Conservation (phyloP, 192 early-diverging fungal genomes). For the Phlyctochytrium arcticum region DNA sequence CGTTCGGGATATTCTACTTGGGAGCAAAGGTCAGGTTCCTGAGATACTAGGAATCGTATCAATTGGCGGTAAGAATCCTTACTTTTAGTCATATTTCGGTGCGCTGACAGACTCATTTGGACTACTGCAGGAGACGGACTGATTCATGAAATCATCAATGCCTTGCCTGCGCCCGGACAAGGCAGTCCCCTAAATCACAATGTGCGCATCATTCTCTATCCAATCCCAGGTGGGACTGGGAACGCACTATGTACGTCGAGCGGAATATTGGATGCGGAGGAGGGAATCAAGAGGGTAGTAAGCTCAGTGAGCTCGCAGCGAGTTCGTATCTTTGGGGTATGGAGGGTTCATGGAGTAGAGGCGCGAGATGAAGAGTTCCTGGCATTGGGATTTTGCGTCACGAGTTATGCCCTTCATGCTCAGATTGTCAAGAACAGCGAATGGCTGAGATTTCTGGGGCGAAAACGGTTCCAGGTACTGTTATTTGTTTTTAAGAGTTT, state of each 20-base stretch:
- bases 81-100: neutral
- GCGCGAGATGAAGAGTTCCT: neutral
- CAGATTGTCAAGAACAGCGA: conserved; percentile 28
- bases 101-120: neutral
- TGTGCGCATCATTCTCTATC: neutral
- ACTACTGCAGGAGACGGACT: conserved; percentile 23
- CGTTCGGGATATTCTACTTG: too few relatives aligned
- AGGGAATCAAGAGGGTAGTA: conserved; percentile 15
- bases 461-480: neutral
- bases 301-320: too few relatives aligned
- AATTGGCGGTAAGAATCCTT: neutral
- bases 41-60: neutral
- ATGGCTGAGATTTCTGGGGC: conserved; percentile 6
- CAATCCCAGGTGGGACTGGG: conserved; percentile 22
- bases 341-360: too few relatives aligned
- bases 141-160: conserved; percentile 33
- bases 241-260: conserved; percentile 27
- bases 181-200: too few relatives aligned
- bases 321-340: too few relatives aligned
- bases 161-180: too few relatives aligned
- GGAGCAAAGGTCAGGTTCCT: neutral
- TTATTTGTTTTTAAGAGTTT: too few relatives aligned
- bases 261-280: neutral
- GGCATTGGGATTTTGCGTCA: conserved; percentile 20
- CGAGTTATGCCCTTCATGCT: conserved; percentile 25